These are phyloP conservation scores for Eutypa lata DNA, from an alignment of 2,329 filamentous ascomycete species.

Conservation along the genomic window DNA sequence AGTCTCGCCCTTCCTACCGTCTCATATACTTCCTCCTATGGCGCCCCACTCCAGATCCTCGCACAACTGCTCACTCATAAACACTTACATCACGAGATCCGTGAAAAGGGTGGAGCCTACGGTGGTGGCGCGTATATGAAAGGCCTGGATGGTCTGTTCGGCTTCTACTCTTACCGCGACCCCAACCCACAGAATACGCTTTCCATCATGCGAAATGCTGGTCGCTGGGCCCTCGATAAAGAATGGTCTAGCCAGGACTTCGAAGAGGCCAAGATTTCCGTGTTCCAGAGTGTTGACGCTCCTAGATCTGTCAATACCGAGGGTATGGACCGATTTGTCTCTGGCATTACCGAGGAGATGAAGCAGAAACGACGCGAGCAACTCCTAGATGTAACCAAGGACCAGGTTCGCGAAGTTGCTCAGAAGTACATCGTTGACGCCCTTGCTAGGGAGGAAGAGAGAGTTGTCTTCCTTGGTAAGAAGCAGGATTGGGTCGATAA, in stretches of 20 bases:
- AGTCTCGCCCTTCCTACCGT: constrained; percentile 78
- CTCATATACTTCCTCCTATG: constrained; percentile 72
- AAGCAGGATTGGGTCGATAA: constrained; percentile 75
- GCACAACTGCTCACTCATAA: constrained; percentile 93
- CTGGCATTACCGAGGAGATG: constrained; percentile 85
- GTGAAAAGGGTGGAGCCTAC: constrained; percentile 95
- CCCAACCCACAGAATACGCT: constrained; percentile 90
- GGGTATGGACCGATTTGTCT: constrained; percentile 81
- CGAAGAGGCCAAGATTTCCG: constrained; percentile 91
- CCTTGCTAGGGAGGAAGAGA: constrained; percentile 56
- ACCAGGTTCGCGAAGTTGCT: constrained; percentile 77
- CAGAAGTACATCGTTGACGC: constrained; percentile 76
- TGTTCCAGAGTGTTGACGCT: constrained; percentile 90
- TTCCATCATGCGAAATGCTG: constrained; percentile 78
- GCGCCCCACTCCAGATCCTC: constrained; percentile 81
- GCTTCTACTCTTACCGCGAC: constrained; percentile 95
- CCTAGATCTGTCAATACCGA: constrained; percentile 84
- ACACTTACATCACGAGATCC: constrained; percentile 93
- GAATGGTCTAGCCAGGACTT: constrained; percentile 81
- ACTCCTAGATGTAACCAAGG: constrained; percentile 78
- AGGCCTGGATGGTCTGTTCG: constrained; percentile 79
- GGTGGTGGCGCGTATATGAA: constrained; percentile 85
- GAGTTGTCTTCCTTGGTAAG: constrained; percentile 75
- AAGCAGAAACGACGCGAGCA: constrained; percentile 78
- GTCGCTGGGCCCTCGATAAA: constrained; percentile 77